Percentiles rank a stretch among this genome's conserved stretches.
Conservation (phyloP, 768 basidiomycete genomes). For the Leccinum pellstonianum region DNA sequence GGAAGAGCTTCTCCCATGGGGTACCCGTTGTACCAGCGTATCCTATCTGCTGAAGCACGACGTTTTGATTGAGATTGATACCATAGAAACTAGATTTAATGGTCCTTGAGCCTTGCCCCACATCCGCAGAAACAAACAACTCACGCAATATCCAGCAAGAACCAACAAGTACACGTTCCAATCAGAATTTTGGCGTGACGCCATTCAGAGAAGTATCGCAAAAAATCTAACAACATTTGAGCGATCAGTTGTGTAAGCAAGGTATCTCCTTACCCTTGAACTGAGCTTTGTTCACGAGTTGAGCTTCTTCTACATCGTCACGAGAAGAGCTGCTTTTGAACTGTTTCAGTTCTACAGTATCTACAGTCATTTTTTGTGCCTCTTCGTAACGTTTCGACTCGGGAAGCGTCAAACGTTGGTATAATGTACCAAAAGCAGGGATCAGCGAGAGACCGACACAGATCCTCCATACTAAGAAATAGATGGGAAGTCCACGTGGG, state of each 20-base stretch:
- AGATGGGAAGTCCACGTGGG: not conserved
- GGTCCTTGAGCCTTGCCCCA: not conserved
- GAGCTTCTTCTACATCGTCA: constrained; percentile 11
- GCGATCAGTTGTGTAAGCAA: not conserved
- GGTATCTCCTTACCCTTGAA: constrained; percentile 39
- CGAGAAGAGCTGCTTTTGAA: constrained; percentile 19
- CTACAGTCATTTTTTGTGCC: constrained; percentile 34
- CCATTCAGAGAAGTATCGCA: constrained; percentile 71
- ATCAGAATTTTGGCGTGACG: constrained; percentile 63
- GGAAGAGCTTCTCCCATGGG: constrained; percentile 65
- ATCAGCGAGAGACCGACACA: constrained; percentile 70
- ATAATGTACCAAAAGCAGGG: constrained; percentile 72
- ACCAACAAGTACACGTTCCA: constrained; percentile 71
- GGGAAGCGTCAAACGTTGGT: constrained; percentile 71
- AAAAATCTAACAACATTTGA: constrained; percentile 46
- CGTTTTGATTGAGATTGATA: constrained; percentile 72
- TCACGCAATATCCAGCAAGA: constrained; percentile 71
- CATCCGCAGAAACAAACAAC: constrained; percentile 22
- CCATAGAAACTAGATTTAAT: constrained; percentile 58
- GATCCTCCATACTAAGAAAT: constrained; percentile 64
- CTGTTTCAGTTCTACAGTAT: constrained; percentile 34
- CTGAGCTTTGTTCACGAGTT: constrained; percentile 47
- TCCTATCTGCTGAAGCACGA: constrained; percentile 73
- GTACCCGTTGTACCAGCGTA: constrained; percentile 54
- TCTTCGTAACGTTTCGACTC: constrained; percentile 60